A percentile compares a stretch with the other conserved stretches of the same genome.
Evolutionary conservation across 2,329 filamentous ascomycete genomes (phyloP).

Genomic region (Venturia oleaginea): DNA sequence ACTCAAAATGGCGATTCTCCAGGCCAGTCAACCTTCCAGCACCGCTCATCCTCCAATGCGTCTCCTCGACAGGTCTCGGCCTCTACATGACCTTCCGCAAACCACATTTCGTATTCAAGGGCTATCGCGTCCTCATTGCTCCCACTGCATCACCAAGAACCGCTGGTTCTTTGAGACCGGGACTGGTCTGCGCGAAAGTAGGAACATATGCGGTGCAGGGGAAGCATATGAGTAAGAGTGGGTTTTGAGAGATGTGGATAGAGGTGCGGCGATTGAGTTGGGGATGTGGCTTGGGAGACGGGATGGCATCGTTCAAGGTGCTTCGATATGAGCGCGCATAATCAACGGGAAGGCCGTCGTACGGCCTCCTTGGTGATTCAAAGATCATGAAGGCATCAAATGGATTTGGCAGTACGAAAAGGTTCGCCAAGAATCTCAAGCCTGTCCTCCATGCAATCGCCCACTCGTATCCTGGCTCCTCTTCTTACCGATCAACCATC

Average conservation of each 20-base stretch:
- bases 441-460: too few species aligned
- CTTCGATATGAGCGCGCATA: not conserved
- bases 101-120: not conserved
- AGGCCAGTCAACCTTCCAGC: constrained; percentile 5
- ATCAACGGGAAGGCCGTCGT: not conserved
- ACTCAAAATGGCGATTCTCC: too few species aligned
- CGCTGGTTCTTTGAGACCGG: not conserved
- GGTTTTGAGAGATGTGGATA: constrained; percentile 5
- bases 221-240: not conserved
- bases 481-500: too few species aligned
- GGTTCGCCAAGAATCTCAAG: not conserved
- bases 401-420: not conserved
- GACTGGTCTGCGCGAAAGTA: not conserved
- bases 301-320: constrained; percentile 6
- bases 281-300: constrained; percentile 1
- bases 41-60: not conserved
- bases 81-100: not conserved
- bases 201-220: not conserved
- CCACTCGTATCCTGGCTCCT: too few species aligned
- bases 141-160: not conserved
- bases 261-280: not conserved
- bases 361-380: not conserved
- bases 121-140: not conserved
- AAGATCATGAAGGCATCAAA: not conserved
- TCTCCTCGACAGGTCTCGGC: not conserved